Percentiles rank a stretch among this genome's conserved stretches.
phyloP scores from a whole-genome alignment of 2,329 filamentous ascomycete species.

The Pseudocercospora macadamiae region DNA sequence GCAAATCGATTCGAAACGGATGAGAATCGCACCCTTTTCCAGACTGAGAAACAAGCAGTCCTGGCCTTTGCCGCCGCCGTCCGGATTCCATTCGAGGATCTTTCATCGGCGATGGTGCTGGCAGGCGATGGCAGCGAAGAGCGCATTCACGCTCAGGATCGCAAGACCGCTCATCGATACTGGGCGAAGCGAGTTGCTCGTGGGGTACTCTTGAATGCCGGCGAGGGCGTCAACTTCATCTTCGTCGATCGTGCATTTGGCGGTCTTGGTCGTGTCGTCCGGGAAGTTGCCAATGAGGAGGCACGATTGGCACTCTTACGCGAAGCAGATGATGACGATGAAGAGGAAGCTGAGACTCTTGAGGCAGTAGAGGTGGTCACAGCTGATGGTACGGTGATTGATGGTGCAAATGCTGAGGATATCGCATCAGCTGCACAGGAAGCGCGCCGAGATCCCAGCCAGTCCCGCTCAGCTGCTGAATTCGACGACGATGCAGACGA shows the following conservation, averaged over 20 bases:
- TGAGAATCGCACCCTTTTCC: slow-evolving; percentile 55
- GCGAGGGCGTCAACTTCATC: slow-evolving; percentile 58
- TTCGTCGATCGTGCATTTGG: slow-evolving; percentile 65
- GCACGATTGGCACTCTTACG: slow-evolving; percentile 22
- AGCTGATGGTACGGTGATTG: slow-evolving; percentile 15
- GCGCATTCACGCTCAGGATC: slow-evolving; percentile 44
- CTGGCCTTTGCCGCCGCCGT: slow-evolving; percentile 59
- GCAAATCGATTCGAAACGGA: slow-evolving; percentile 62
- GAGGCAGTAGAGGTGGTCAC: slow-evolving; percentile 27
- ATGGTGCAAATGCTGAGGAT: slow-evolving; percentile 27
- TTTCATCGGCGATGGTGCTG: slow-evolving; percentile 43
- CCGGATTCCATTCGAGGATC: slow-evolving; percentile 55
- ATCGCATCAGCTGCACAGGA: slow-evolving; percentile 19
- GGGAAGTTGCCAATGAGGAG: slow-evolving; percentile 25
- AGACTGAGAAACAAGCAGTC: slow-evolving; percentile 58
- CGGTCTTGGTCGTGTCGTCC: slow-evolving; percentile 52
- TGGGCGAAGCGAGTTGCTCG: slow-evolving; percentile 65
- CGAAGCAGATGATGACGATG: slow-evolving; percentile 20
- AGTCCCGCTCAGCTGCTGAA: slow-evolving; percentile 5
- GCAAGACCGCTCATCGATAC: slow-evolving; percentile 50
- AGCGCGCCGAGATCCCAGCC: slow-evolving; percentile 9
- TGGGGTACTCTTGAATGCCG: slow-evolving; percentile 64
- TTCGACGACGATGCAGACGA: slow-evolving; percentile 20
- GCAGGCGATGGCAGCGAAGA: slow-evolving; percentile 24
- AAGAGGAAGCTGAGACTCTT: slow-evolving; percentile 12